Conservation (phyloP, 176 grass and related monocot genomes). For the Elaeis guineensis region DNA sequence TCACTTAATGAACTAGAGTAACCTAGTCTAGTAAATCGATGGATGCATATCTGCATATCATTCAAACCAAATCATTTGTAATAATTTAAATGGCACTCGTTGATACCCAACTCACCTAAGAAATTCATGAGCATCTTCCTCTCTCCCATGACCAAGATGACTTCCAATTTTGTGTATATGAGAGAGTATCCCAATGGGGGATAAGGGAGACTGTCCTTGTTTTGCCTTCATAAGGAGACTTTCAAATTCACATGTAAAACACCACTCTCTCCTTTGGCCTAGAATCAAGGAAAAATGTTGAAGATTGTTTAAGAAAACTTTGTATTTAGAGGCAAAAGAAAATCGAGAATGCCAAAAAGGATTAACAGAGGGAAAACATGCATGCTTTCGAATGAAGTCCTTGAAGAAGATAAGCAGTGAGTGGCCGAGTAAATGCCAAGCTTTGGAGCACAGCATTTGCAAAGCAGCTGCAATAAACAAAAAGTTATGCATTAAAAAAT, state of each 20-base stretch:
- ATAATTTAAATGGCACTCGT: neutral
- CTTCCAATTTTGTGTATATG: conserved; percentile 24
- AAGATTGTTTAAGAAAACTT: conserved; percentile 5
- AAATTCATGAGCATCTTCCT: conserved; percentile 31
- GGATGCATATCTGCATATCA: too few species aligned
- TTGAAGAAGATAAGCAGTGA: conserved; percentile 26
- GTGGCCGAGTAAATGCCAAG: conserved; percentile 17
- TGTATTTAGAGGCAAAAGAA: neutral
- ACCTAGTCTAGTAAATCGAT: too few species aligned
- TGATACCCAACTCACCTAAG: conserved; percentile 10
- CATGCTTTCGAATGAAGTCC: conserved; percentile 26
- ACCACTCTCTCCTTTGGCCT: conserved; percentile 16
- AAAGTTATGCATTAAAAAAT: neutral
- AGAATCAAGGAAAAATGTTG: neutral
- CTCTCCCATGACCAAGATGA: conserved; percentile 21
- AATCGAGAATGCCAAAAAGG: conserved; percentile 2
- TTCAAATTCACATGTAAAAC: conserved; percentile 29
- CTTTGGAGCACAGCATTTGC: conserved; percentile 26
- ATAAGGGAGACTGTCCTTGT: conserved; percentile 10
- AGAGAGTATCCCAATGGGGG: conserved; percentile 9
- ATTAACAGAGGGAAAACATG: conserved; percentile 3
- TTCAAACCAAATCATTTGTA: neutral
- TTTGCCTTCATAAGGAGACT: conserved; percentile 19
- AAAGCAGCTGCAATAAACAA: conserved; percentile 20
- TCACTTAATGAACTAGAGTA: too few species aligned